Conservation (phyloP, 371 early-diverging fungal species). For the Gilbertella persicaria region DNA sequence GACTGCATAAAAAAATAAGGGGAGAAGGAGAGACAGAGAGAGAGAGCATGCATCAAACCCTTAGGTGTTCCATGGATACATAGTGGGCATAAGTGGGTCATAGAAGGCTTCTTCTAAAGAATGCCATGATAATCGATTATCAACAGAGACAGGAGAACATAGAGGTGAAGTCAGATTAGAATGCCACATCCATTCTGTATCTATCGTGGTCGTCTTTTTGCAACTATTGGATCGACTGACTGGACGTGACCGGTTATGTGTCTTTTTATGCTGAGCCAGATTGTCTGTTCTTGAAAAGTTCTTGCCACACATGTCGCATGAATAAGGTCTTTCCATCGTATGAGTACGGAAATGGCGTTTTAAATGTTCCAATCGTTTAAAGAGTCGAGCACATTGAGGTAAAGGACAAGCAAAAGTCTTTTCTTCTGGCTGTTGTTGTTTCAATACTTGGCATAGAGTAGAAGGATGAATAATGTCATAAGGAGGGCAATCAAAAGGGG, state of each 20-base stretch:
- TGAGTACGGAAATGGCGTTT: conserved; percentile 83
- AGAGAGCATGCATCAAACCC: no score
- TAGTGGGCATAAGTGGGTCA: no score
- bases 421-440: conserved; percentile 7
- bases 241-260: conserved; percentile 50
- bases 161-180: not conserved
- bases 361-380: conserved; percentile 82
- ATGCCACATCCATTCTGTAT: not conserved
- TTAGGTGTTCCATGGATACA: no score
- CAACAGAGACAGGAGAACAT: no score
- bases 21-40: no score
- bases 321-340: conserved; percentile 75
- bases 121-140: no score
- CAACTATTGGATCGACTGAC: not conserved
- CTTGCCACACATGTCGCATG: conserved; percentile 75
- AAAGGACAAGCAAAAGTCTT: conserved; percentile 33
- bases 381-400: conserved; percentile 49
- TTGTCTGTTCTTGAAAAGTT: conserved; percentile 85
- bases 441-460: conserved; percentile 2
- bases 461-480: conserved; percentile 6
- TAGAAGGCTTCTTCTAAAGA: no score
- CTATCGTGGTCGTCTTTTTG: not conserved
- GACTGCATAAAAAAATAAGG: no score
- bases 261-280: conserved; percentile 81
- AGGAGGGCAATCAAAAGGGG: conserved; percentile 6